Conservation (phyloP, 257 asterid genomes). For the Nicotiana obtusifolia region DNA sequence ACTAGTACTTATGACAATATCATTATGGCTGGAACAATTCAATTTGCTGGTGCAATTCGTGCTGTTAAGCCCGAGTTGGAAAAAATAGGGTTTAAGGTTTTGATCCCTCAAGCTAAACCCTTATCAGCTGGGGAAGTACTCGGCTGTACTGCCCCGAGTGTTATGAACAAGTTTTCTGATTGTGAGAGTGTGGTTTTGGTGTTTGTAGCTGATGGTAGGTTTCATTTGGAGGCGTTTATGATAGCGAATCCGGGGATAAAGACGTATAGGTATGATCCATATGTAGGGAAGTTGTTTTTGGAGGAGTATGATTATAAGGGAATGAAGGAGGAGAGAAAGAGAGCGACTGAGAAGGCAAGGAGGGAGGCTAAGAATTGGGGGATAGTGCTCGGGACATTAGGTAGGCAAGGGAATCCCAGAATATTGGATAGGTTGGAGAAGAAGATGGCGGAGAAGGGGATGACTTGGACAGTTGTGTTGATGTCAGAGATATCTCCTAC, state of each 20-base stretch:
- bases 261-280: slow-evolving; percentile 81
- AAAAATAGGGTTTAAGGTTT: slow-evolving; percentile 69
- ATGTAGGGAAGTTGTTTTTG: slow-evolving; percentile 68
- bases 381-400: slow-evolving; percentile 78
- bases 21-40: slow-evolving; percentile 89
- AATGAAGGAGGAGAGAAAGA: slow-evolving; percentile 76
- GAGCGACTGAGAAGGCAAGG: slow-evolving; percentile 66
- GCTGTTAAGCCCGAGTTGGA: slow-evolving; percentile 81
- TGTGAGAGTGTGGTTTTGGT: slow-evolving; percentile 47
- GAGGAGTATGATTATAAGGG: slow-evolving; percentile 93
- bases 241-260: slow-evolving; percentile 77
- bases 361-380: slow-evolving; percentile 73
- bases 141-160: slow-evolving; percentile 90
- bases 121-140: slow-evolving; percentile 94
- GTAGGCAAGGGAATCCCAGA: slow-evolving; percentile 86
- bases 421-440: slow-evolving; percentile 69
- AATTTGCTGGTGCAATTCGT: slow-evolving; percentile 74
- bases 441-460: slow-evolving; percentile 72
- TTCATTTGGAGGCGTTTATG: slow-evolving; percentile 96
- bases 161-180: slow-evolving; percentile 24
- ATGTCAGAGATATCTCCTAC: slow-evolving; percentile 87
- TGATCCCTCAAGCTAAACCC: slow-evolving; percentile 88
- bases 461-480: slow-evolving; percentile 75
- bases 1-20: slow-evolving; percentile 20
- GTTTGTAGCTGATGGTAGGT: slow-evolving; percentile 92